Base-by-base conservation (phyloP, 805 yeast genomes). In the Saturnispora kantuleensis region DNA sequence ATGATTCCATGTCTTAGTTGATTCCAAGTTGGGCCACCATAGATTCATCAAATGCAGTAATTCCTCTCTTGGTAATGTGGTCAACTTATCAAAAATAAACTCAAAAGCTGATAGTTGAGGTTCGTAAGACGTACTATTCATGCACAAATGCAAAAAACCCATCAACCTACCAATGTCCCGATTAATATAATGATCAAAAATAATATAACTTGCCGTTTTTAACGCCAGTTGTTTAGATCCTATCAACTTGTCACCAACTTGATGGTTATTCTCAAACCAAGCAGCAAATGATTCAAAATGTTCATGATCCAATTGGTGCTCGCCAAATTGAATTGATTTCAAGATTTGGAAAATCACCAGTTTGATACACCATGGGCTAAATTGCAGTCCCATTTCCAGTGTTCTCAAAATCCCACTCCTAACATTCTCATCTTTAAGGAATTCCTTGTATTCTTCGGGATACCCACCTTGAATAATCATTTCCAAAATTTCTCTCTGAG, bases 161-260 rank as follows among this genome's bases (percentile, higher is more conserved):
- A 6, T 21, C 26, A 21, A 21, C 26, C 47, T 43, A 29, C 31
- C 10, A 8, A 15, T 13, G 13, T 40, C 17, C 13, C 29, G 21
- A 6, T 5, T 9, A 15, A 15, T 15, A 33, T 32, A 32, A 28
- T 18, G 11, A 10, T 51, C 35, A 4, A 70, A 49, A 10, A 76
- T 50, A 4, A 71, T 40, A 2, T 46, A 39, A 8, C 59, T 50
- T 9, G 68, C 48, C 2, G 55, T 54, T 12, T 68, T 60, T 21
- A 75, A 42, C 13, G 74, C 66, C 15, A 77, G 54, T 48, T 76
- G 79, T 44, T 67, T 69, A 9, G 74, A 63, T 2, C 84, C 84
- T 55, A 74, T 69, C 13, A 70, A 52, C 17, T 55, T 52, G 5
- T 17, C 30, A 4, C 39, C 39, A 4, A 12, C 10, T 34, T 55